Base-by-base conservation (phyloP, 306 rosid genomes). In the Lagenaria siceraria region DNA sequence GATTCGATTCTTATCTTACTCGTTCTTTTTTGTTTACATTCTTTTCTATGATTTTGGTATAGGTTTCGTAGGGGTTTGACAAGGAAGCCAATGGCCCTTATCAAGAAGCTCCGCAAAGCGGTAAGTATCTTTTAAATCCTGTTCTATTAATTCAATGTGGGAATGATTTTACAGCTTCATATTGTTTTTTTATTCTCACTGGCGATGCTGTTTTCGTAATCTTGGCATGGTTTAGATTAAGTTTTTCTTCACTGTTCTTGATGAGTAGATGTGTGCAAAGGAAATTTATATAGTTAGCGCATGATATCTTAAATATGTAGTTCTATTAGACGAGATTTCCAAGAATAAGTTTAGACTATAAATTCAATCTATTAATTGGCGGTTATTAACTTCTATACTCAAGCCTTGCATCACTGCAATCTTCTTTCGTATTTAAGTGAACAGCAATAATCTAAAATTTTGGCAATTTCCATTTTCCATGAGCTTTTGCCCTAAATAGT, bases 31-130 rank as follows among this genome's bases (percentile, higher is more conserved):
- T 71, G 5, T 7, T 1, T 19, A 51, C 55, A 2, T 38, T 43
- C 51, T 63, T 11, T 15, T 46, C 35, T 33, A 19, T 70, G 68
- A 40, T 78, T 48, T 38, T 21, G 14, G 61, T 25, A n/a, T 21
- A 89, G 92, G 93, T 93, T 93, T 83, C 93, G 90, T 79, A 89
- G 98, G 70, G 98, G 98, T n/a, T 83, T 90, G 82, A 90, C 89
- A 77, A 74, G 97, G n/a, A 92, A 92, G 87, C 97, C 97, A 11
- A 90, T 91, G 98, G 98, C 97, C 0, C 49, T 93, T 77, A 91
- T 93, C 62, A 93, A 91, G 91, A 91, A 91, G 87, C 96, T 93
- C 14, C 98, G 97, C 80, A 93, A 93, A 63, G 98, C 98, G 81
- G 97, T 91, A 82, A 42, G 5, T 49, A 1, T 72, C 46, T 21